A percentile compares a stretch with the other conserved stretches of the same genome.
These are phyloP conservation scores for Candida yuanshanica DNA, from an alignment of 805 yeast genomes.

Conservation along the genomic window DNA sequence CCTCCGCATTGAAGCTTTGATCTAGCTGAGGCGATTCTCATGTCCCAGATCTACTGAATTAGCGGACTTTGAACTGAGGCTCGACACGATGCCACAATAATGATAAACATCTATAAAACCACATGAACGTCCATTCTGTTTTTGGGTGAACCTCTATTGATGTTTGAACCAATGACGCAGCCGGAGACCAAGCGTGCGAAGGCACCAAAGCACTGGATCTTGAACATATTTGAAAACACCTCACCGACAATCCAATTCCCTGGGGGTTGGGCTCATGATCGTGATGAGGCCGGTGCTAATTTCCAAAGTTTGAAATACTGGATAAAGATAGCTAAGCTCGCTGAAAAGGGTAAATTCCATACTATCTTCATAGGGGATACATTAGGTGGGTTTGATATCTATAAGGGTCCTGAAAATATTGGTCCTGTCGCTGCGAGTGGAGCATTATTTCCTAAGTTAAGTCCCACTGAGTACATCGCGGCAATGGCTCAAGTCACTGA, in stretches of 20 bases:
- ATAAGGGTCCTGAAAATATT: conserved; percentile 20
- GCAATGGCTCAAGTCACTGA: conserved; percentile 38
- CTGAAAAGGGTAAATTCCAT: conserved; percentile 33
- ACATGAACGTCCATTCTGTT: too few species aligned
- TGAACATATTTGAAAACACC: conserved; percentile 4
- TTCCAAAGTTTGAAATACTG: conserved; percentile 29
- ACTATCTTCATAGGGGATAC: conserved; percentile 35
- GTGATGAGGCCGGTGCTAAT: conserved; percentile 23
- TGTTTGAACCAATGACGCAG: conserved; percentile 28
- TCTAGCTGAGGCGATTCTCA: too few species aligned
- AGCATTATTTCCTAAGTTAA: conserved; percentile 30
- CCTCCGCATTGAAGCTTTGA: too few species aligned
- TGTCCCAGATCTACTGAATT: too few species aligned
- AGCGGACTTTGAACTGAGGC: too few species aligned
- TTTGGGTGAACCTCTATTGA: too few species aligned
- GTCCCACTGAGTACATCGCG: conserved; percentile 31
- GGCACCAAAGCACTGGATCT: conserved; percentile 2
- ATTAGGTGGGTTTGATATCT: conserved; percentile 33
- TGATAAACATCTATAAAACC: too few species aligned
- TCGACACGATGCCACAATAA: too few species aligned
- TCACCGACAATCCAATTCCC: conserved; percentile 3
- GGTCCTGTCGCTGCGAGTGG: conserved; percentile 14
- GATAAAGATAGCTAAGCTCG: conserved; percentile 30
- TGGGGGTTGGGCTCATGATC: conserved; percentile 31
- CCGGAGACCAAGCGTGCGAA: neutral